Base-by-base conservation (phyloP, 805 yeast species). In the Jamesozyma spencerorum region DNA sequence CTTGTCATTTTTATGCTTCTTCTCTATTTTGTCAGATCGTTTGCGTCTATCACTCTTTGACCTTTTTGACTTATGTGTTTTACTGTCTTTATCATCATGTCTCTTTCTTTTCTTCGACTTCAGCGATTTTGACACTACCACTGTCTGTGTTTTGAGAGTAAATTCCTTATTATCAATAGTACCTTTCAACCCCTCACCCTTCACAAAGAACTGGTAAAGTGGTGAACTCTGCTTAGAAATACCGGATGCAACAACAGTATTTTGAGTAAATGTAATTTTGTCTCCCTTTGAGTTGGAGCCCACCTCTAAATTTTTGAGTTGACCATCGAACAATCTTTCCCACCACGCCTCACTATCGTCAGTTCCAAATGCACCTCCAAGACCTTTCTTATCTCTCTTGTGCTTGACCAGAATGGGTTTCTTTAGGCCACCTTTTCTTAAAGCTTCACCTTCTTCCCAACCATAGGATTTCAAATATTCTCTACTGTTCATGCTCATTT, bases 321-420 rank as follows among this genome's bases (percentile, higher is more conserved):
- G 96, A 1, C 96, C 96, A 61, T 90, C 97, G 65, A 92, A 92
- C 34, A 90, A 69, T 47, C 85, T 72, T 50, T 90, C 98, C 98
- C 98, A 90, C 98, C 98, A 90, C 35, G 85, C 81, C 48, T 85
- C 95, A 13, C 79, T 74, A 49, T 85, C 92, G 38, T 77, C 80
- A 8, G 69, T 65, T 18, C 73, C 71, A 36, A 69, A 65, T 19
- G 75, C 79, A 55, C 82, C 81, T 0, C 98, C 98, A 19, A 90
- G 69, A 8, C 98, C 98, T 56, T 86, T 87, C 43, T 78, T 79
- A 55, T 90, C 96, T 50, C 78, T 80, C 63, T 92, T 87, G 55
- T 90, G 97, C 49, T 81, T 82, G 41, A 92, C 96, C 46, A 90
- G 62, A 32, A 90, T 77, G 0, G 98, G 97, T 50, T 78, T 85